Evolutionary conservation across 257 asterid genomes (phyloP), one percentile per base, ranked within the genome.

Genomic region (Ophiorrhiza pumila): DNA sequence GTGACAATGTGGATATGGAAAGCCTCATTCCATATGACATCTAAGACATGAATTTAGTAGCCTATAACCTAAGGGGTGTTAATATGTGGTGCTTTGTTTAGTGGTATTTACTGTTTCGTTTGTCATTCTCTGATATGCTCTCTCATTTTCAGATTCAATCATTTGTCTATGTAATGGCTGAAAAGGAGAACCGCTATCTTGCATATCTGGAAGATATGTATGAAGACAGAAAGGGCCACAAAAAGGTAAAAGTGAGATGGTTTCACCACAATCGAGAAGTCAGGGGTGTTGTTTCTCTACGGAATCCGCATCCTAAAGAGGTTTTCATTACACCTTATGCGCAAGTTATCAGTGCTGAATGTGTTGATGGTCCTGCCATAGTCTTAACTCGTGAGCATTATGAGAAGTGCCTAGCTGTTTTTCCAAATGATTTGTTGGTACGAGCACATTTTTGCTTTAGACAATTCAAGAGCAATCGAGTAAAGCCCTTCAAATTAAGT

Each of bases 181-280:
- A 95, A 78, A 88, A 85, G 76, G 98, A 95, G 68, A 90, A 86
- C 72, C 96, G 83, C 62, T 82, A 92, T 75, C 82, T 95, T 68
- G 97, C 99, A 50, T 92, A 92, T 79, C 78, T 95, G 77, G 98
- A 92, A 83, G 99, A 95, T 77, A 89, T 95, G 98, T 95, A 95
- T n/a, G 98, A 92, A 86, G 98, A 95, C 79, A 77, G 90, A 66
- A 95, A 95, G 87, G 78, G 87, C 84, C 96, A 90, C 78, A 92
- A 88, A 86, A 95, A 90, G 82, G 98, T 90, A 80, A 95, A 90
- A 88, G 97, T 95, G 61, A 87, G 99, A 85, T 95, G 98, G 99
- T 95, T 95, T 81, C 98, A 95, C 82, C 88, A 90, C 65, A 85
- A 84, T 69, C 85, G 85, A 81, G 98, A 95, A 89, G 97, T 95